Conservation (phyloP, 2,329 filamentous ascomycete genomes). For the Aureobasidium pullulans region DNA sequence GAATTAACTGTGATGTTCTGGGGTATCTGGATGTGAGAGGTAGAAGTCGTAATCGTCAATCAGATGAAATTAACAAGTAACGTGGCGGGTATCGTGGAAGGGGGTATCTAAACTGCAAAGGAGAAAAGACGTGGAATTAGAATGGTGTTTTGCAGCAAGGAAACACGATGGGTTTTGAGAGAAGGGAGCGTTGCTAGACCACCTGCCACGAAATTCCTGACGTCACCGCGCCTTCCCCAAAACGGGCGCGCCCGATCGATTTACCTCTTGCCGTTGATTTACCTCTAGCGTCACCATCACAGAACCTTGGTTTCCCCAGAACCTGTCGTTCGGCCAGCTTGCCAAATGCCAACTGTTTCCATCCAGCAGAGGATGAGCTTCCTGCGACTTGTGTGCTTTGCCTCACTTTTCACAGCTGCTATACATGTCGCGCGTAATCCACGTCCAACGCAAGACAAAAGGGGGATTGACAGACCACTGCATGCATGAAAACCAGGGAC, state of each 20-base stretch:
- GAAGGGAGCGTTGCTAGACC: neutral
- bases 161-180: slow-evolving; percentile 6
- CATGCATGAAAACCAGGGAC: neutral
- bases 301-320: neutral
- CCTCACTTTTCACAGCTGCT: neutral
- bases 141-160: slow-evolving; percentile 4
- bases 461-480: neutral
- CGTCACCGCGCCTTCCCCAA: neutral
- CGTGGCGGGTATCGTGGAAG: slow-evolving; percentile 12
- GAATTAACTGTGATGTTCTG: neutral
- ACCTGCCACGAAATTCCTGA: neutral
- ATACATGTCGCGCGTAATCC: neutral
- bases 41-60: slow-evolving; percentile 10
- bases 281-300: neutral
- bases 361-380: neutral
- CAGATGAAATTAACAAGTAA: slow-evolving; percentile 11
- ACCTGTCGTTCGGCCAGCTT: neutral
- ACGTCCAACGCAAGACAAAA: neutral
- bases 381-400: neutral
- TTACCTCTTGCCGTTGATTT: slow-evolving; percentile 8
- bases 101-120: slow-evolving; percentile 14
- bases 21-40: slow-evolving; percentile 1
- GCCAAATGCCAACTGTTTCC: neutral
- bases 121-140: slow-evolving; percentile 14
- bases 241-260: slow-evolving; percentile 6